Evolutionary conservation across 495 filamentous ascomycete genomes (phyloP).

Genomic region (Pseudevernia furfuracea): DNA sequence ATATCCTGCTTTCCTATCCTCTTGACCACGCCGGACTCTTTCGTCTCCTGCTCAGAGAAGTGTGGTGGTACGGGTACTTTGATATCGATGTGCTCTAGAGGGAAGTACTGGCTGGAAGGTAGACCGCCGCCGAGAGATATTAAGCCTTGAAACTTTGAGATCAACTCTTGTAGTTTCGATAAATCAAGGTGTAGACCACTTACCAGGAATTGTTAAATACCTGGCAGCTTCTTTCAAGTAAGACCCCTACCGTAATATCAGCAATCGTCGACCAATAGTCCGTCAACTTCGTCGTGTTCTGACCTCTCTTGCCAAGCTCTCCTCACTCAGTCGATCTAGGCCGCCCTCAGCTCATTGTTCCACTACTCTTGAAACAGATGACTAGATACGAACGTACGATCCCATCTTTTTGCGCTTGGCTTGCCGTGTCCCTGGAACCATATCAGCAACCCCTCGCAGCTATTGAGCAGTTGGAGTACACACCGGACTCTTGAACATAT

Average conservation of each 20-base stretch:
- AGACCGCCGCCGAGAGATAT: constrained; percentile 92
- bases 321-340: constrained; percentile 49
- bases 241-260: constrained; percentile 19
- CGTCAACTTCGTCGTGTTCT: background rate
- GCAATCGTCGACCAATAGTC: background rate
- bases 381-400: constrained; percentile 51
- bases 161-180: background rate
- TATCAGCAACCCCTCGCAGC: too few species aligned
- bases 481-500: constrained; percentile 75
- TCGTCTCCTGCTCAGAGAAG: constrained; percentile 61
- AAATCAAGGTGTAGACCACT: constrained; percentile 16
- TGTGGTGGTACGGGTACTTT: constrained; percentile 59
- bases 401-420: constrained; percentile 74
- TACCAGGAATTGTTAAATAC: constrained; percentile 62
- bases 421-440: constrained; percentile 48
- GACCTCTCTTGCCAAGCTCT: constrained; percentile 41
- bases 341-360: background rate
- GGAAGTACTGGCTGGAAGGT: constrained; percentile 84
- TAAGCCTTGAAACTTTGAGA: constrained; percentile 35
- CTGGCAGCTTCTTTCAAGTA: constrained; percentile 68
- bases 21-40: constrained; percentile 45
- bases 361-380: background rate
- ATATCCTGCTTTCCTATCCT: constrained; percentile 77
- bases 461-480: too few species aligned
- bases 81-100: constrained; percentile 59